Evolutionary conservation across 805 yeast genomes (phyloP), one percentile per base, ranked within the genome.

Genomic region (Wickerhamiella shivajii): DNA sequence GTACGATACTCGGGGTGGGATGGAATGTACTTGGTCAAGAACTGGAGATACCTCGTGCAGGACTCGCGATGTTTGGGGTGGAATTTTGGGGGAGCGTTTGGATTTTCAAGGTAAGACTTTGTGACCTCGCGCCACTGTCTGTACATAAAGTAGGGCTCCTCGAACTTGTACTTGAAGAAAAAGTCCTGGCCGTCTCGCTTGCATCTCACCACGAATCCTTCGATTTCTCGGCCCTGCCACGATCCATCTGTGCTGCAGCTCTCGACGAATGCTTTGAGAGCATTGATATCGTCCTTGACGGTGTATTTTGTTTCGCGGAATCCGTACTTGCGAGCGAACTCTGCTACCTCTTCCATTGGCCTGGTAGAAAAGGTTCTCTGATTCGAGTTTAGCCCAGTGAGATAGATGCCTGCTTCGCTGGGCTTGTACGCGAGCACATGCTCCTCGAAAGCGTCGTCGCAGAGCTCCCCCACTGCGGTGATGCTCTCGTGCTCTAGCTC

Each of bases 391-490:
- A 90, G 54, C 0, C 99, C 99, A 51, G 87, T 97, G 12, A 90
- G 53, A 44, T 90, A 90, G 5, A 90, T 57, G 0, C 99, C 99
- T 0, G 93, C 71, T 7, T 56, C 57, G 0, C 74, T 73, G 1
- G 60, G 61, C 2, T 63, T 51, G 49, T 90, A 90, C 37, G 74
- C 76, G 31, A 90, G 60, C 6, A 90, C 79, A 51, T 90, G 99
- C 52, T 90, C 97, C 51, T 90, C 98, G 53, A 90, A 90, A 0
- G 54, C 55, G 47, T 90, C 98, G 51, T 90, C 95, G 53, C 99
- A 90, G 22, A 70, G 66, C 55, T 90, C 99, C 1, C 85, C 84
- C 2, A 84, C 93, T 0, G 93, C 94, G 1, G 99, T 90, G 21
- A 71, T 47, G 36, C 72, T 67, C 41, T 61, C 44, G 1, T 53